Evolutionary conservation across 208 protist species (phyloP).

Genomic region (Trypanosoma vivax): DNA sequence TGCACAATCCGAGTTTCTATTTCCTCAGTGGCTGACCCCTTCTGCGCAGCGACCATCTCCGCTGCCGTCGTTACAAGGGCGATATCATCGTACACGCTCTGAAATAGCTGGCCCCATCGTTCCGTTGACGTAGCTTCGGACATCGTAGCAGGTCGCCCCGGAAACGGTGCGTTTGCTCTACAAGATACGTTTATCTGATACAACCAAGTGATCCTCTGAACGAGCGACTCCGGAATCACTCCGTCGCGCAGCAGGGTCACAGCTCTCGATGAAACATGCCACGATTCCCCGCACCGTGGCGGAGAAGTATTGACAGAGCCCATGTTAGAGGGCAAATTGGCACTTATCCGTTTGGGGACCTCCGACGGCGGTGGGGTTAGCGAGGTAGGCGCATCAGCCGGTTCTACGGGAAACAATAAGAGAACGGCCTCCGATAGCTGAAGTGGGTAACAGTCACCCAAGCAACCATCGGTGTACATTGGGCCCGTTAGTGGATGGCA

Average conservation of each 20-base stretch:
- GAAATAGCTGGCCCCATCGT: conserved; percentile 21
- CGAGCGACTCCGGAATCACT: background rate
- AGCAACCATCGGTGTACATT: conserved; percentile 12
- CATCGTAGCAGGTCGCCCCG: conserved; percentile 5
- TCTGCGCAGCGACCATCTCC: conserved; percentile 21
- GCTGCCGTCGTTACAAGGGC: conserved; percentile 18
- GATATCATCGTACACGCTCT: conserved; percentile 23
- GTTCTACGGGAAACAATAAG: background rate
- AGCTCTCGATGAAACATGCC: too few species aligned
- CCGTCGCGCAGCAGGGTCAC: conserved; percentile 5
- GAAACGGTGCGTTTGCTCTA: conserved; percentile 10
- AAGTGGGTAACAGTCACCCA: conserved; percentile 24
- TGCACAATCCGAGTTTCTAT: conserved; percentile 9
- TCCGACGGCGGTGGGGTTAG: too few species aligned
- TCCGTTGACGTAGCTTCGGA: background rate
- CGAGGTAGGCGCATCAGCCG: background rate
- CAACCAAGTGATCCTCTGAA: conserved; percentile 26
- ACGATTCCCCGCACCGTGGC: too few species aligned
- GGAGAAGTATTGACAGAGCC: too few species aligned
- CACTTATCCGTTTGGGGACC: too few species aligned
- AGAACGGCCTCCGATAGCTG: conserved; percentile 24
- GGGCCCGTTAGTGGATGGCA: conserved; percentile 24
- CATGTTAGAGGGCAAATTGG: too few species aligned
- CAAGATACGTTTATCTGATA: conserved; percentile 26
- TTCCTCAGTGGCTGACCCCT: background rate